A percentile compares a stretch with the other conserved stretches of the same genome.
Conservation (phyloP, 2,329 filamentous ascomycete genomes). For the Capronia americana region DNA sequence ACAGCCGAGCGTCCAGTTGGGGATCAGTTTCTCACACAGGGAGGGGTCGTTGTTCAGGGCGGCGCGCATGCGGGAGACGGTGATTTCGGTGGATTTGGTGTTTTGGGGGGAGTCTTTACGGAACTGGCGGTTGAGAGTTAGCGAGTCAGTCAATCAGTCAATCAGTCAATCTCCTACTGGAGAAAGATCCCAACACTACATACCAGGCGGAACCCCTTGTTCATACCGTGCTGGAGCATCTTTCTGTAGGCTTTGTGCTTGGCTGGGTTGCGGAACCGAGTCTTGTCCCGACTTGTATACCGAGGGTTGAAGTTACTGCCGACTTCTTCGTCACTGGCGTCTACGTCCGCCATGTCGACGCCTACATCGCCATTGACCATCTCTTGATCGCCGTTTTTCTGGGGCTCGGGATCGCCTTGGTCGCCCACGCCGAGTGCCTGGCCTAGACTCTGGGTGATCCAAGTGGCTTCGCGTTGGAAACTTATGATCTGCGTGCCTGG, state of each 20-base stretch:
- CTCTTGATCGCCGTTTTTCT: constrained; percentile 30
- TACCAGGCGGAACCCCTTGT: constrained; percentile 34
- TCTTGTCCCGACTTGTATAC: constrained; percentile 43
- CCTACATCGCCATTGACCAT: constrained; percentile 26
- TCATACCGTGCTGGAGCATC: constrained; percentile 41
- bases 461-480: constrained; percentile 45
- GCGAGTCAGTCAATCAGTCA: not conserved
- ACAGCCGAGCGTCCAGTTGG: constrained; percentile 49
- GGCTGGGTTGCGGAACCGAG: constrained; percentile 41
- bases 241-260: constrained; percentile 47
- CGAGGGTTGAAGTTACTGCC: constrained; percentile 38
- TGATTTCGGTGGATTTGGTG: constrained; percentile 29
- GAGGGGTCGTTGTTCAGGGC: constrained; percentile 36
- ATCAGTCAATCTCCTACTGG: not conserved
- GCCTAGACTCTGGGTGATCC: constrained; percentile 43
- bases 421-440: constrained; percentile 37
- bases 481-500: constrained; percentile 40
- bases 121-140: constrained; percentile 21
- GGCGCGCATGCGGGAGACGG: constrained; percentile 29
- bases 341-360: constrained; percentile 30
- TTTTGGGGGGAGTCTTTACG: constrained; percentile 34
- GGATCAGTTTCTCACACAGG: constrained; percentile 38
- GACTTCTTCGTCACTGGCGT: constrained; percentile 24
- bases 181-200: not conserved
- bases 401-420: constrained; percentile 33